These are phyloP conservation scores for Chytridium lagenaria DNA, from an alignment of 371 early-diverging fungal genomes.

Conservation along the genomic window DNA sequence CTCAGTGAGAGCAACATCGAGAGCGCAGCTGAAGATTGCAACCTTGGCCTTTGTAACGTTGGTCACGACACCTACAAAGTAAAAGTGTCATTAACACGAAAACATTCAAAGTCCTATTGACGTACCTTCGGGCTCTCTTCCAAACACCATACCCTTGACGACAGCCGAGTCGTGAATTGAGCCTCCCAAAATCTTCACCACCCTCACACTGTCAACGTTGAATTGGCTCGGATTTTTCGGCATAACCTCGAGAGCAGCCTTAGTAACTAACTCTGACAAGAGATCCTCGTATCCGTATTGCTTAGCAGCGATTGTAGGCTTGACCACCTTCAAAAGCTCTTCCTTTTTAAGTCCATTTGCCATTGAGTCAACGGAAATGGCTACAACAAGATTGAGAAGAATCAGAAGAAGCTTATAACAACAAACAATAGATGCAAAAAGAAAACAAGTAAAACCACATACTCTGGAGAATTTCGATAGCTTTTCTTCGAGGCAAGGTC, in stretches of 20 bases:
- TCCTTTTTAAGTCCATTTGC: slow-evolving; percentile 58
- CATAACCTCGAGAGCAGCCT: slow-evolving; percentile 91
- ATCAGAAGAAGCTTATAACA: not conserved
- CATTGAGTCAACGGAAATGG: slow-evolving; percentile 72
- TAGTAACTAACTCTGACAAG: slow-evolving; percentile 78
- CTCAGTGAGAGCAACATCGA: slow-evolving; percentile 96
- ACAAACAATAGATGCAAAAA: not conserved
- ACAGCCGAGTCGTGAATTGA: slow-evolving; percentile 90
- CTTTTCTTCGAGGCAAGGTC: slow-evolving; percentile 87
- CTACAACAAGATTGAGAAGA: slow-evolving; percentile 45
- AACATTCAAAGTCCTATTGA: not conserved
- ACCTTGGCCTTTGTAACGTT: slow-evolving; percentile 86
- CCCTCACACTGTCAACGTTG: slow-evolving; percentile 94
- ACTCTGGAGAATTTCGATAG: slow-evolving; percentile 83
- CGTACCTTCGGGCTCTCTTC: slow-evolving; percentile 88
- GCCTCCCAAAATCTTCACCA: slow-evolving; percentile 97
- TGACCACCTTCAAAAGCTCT: slow-evolving; percentile 75
- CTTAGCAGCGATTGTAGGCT: slow-evolving; percentile 86
- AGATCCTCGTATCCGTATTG: slow-evolving; percentile 94
- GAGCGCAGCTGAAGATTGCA: slow-evolving; percentile 95
- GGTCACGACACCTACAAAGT: slow-evolving; percentile 54
- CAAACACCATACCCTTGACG: slow-evolving; percentile 98
- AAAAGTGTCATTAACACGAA: not conserved
- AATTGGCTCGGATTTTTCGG: slow-evolving; percentile 85
- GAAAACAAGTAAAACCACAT: slow-evolving; percentile 28